A percentile compares a stretch with the other conserved stretches of the same genome.
These are phyloP conservation scores for Xanthoceras sorbifolium DNA, from an alignment of 345 rosid genomes.

Conservation along the genomic window DNA sequence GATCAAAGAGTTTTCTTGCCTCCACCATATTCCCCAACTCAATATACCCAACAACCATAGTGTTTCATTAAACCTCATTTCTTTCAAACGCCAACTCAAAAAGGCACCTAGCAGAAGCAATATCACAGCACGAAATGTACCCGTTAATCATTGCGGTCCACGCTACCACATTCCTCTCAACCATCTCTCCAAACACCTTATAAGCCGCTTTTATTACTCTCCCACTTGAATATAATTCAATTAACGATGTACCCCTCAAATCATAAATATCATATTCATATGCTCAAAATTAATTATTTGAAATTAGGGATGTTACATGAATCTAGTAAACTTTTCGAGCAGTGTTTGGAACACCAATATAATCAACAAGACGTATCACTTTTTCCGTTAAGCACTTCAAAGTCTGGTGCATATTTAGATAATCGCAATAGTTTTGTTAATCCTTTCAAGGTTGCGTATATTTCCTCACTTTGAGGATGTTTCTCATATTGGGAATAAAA, in stretches of 20 bases:
- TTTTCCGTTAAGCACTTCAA: conserved; percentile 23
- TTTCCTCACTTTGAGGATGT: conserved; percentile 51
- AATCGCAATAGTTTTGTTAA: conserved; percentile 43
- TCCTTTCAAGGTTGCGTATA: conserved; percentile 52
- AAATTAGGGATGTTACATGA: too few relatives aligned
- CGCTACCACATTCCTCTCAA: conserved; percentile 67
- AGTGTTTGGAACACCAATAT: not conserved
- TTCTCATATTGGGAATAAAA: conserved; percentile 78
- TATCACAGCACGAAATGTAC: conserved; percentile 51
- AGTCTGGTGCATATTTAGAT: conserved; percentile 29
- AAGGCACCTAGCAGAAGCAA: conserved; percentile 54
- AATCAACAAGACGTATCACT: not conserved
- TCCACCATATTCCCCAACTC: conserved; percentile 53
- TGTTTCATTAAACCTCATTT: conserved; percentile 77
- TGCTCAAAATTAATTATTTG: too few relatives aligned
- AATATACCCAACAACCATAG: conserved; percentile 73
- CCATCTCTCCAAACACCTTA: conserved; percentile 67
- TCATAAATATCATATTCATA: too few relatives aligned
- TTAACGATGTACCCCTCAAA: conserved; percentile 63
- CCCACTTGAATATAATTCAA: conserved; percentile 67
- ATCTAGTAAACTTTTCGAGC: too few relatives aligned
- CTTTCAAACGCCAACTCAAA: conserved; percentile 75
- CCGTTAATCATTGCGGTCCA: conserved; percentile 77
- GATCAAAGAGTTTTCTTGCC: conserved; percentile 66
- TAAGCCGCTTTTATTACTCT: conserved; percentile 45